phyloP scores from a whole-genome alignment of 164 flowering plant species.

The Vitis rotundifolia region DNA sequence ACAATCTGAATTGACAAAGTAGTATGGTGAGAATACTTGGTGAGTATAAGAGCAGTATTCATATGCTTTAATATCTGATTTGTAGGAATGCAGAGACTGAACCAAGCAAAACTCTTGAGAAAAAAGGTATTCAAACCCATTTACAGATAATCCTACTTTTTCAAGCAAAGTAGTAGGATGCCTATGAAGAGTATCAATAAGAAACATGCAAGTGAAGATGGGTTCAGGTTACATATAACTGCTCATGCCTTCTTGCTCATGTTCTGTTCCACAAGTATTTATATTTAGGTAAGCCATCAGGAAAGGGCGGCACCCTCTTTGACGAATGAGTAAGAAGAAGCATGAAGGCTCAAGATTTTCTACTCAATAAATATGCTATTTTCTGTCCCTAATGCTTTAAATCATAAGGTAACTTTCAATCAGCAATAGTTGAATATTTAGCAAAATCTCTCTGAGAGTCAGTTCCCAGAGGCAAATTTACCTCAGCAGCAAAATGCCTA shows the following conservation, averaged over 20 bases:
- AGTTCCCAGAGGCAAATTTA: constrained; percentile 16
- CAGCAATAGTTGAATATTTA: not conserved
- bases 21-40: not conserved
- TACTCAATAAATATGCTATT: not conserved
- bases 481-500: constrained; percentile 80
- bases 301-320: not conserved
- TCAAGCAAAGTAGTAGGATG: not conserved
- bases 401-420: not conserved
- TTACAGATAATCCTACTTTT: not conserved
- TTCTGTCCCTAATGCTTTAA: not conserved
- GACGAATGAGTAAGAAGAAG: not conserved
- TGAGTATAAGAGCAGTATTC: not conserved
- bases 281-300: too few species aligned
- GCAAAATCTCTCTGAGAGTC: not conserved
- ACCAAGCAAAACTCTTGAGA: not conserved
- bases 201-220: too few species aligned
- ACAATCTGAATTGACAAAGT: not conserved
- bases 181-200: too few species aligned
- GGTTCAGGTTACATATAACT: too few species aligned
- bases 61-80: not conserved
- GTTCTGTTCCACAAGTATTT: too few species aligned
- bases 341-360: not conserved
- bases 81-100: not conserved
- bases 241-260: too few species aligned
- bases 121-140: not conserved